Conservation (phyloP, 2,329 filamentous ascomycete genomes). For the Claviceps purpurea region DNA sequence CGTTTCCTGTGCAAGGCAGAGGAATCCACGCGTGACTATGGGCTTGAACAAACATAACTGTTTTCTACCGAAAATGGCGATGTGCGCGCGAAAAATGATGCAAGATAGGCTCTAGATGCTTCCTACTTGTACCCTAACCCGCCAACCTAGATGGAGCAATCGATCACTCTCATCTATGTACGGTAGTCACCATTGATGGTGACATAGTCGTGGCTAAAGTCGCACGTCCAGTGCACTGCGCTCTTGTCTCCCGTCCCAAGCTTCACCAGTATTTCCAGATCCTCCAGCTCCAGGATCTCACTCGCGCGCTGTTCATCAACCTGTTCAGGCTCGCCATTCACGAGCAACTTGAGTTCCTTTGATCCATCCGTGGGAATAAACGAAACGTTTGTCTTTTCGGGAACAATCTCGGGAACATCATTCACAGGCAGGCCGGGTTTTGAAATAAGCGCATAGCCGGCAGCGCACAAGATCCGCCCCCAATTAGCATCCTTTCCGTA, state of each 20-base stretch:
- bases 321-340: conserved; percentile 66
- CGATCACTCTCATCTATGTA: conserved; percentile 28
- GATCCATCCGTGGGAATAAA: conserved; percentile 70
- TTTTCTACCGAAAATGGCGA: no score
- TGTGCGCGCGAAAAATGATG: neutral
- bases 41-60: no score
- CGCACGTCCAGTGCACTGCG: conserved; percentile 72
- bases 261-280: conserved; percentile 64
- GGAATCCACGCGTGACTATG: no score
- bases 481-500: conserved; percentile 98
- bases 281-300: conserved; percentile 64
- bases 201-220: conserved; percentile 72
- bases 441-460: conserved; percentile 61
- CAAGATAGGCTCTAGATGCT: neutral
- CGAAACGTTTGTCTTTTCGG: conserved; percentile 61
- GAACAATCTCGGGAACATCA: conserved; percentile 50
- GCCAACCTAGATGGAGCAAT: neutral
- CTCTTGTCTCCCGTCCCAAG: conserved; percentile 56
- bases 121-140: neutral
- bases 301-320: conserved; percentile 67
- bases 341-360: conserved; percentile 59
- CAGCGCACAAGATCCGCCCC: conserved; percentile 91
- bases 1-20: no score
- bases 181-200: conserved; percentile 58
- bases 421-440: conserved; percentile 42